Conservation (phyloP, 495 filamentous ascomycete species). For the Xylaria nigripes region DNA sequence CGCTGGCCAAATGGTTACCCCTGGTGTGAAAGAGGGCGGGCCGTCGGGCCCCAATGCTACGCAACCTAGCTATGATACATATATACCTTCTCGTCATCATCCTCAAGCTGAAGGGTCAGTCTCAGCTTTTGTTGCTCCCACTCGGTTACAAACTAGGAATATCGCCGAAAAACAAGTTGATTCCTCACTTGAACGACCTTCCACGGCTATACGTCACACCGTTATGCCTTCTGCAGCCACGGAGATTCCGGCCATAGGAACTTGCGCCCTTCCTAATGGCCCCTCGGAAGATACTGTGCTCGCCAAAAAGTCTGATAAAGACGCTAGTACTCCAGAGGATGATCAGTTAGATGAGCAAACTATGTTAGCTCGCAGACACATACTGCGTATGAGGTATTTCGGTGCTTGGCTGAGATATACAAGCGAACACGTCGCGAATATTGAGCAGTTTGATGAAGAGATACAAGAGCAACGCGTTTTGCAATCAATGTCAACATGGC, state of each 20-base stretch:
- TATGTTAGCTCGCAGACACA: conserved; percentile 54
- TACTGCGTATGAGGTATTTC: conserved; percentile 65
- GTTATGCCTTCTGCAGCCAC: not conserved
- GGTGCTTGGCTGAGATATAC: conserved; percentile 71
- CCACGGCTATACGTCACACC: conserved; percentile 1
- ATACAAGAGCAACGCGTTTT: conserved; percentile 23
- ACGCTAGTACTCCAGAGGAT: conserved; percentile 2
- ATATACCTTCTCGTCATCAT: not conserved
- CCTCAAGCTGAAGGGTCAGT: not conserved
- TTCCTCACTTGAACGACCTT: not conserved
- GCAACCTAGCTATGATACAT: not conserved
- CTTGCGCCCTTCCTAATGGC: not conserved
- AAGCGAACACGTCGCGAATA: conserved; percentile 58
- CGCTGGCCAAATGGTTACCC: not conserved
- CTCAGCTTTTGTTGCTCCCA: not conserved
- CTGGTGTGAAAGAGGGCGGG: not conserved
- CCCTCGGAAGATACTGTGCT: not conserved
- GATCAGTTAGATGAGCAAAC: conserved; percentile 38
- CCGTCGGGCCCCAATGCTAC: not conserved
- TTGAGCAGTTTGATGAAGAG: conserved; percentile 50
- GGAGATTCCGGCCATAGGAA: not conserved
- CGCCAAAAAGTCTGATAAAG: not conserved
- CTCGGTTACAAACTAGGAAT: not conserved
- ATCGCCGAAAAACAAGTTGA: not conserved
- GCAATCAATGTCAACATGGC: conserved; percentile 17